Evolutionary conservation across 176 grass and related monocot species (phyloP).

Genomic region (Luzula sylvatica): DNA sequence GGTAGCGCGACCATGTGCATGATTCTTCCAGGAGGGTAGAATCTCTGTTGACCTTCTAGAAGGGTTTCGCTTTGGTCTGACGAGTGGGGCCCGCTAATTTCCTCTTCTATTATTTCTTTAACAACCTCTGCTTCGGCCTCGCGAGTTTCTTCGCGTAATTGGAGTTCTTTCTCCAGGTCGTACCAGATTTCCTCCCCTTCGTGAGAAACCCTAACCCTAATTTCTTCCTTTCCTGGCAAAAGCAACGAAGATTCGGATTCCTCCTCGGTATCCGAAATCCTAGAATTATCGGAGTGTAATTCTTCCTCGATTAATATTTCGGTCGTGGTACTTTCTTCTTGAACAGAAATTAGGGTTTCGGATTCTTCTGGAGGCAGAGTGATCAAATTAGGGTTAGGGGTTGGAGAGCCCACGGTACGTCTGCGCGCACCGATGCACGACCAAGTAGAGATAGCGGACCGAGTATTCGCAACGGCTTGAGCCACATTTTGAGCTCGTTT

Average conservation of each 20-base stretch:
- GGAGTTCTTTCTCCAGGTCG: slow-evolving; percentile 68
- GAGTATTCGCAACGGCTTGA: slow-evolving; percentile 85
- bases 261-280: slow-evolving; percentile 36
- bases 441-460: slow-evolving; percentile 72
- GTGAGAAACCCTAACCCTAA: slow-evolving; percentile 30
- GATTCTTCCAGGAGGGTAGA: slow-evolving; percentile 89
- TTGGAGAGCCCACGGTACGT: slow-evolving; percentile 44
- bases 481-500: slow-evolving; percentile 88
- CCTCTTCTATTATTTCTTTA: slow-evolving; percentile 40
- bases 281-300: slow-evolving; percentile 38
- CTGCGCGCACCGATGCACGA: slow-evolving; percentile 86
- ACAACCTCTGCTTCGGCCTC: slow-evolving; percentile 26
- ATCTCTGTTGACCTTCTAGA: slow-evolving; percentile 32
- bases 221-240: slow-evolving; percentile 41
- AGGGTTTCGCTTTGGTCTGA: slow-evolving; percentile 38
- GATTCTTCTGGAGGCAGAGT: slow-evolving; percentile 33
- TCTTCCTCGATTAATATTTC: slow-evolving; percentile 31
- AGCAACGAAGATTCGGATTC: slow-evolving; percentile 63
- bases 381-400: slow-evolving; percentile 33
- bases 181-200: slow-evolving; percentile 74
- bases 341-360: slow-evolving; percentile 29
- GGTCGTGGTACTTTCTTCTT: slow-evolving; percentile 27
- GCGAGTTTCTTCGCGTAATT: slow-evolving; percentile 35
- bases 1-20: slow-evolving; percentile 93
- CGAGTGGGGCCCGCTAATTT: slow-evolving; percentile 33